phyloP scores from a whole-genome alignment of 1,284 basidiomycete species.

The Jaminaea rosea region DNA sequence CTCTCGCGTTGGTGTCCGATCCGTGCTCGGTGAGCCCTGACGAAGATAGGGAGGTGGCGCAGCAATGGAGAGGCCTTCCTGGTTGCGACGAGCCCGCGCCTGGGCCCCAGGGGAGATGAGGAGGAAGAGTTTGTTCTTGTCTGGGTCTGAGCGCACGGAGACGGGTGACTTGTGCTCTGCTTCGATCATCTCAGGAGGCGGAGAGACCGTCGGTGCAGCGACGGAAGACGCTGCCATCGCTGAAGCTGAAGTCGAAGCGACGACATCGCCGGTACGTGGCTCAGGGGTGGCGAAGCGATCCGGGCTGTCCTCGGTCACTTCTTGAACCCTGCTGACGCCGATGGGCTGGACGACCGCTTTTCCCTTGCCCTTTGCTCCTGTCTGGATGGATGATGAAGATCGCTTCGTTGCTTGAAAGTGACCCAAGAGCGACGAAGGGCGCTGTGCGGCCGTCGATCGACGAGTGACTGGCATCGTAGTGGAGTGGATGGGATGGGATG shows the following conservation, averaged over 20 bases:
- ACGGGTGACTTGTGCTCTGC: conserved; percentile 21
- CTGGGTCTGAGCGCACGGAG: conserved; percentile 25
- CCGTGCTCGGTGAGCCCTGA: conserved; percentile 9
- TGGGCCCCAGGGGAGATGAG: conserved; percentile 9
- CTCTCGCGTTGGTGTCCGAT: conserved; percentile 18
- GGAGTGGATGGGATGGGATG: too few relatives aligned
- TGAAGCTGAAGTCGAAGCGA: background rate
- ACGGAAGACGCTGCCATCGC: too few relatives aligned
- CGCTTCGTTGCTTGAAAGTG: background rate
- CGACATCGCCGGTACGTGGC: background rate
- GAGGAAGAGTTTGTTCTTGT: conserved; percentile 25
- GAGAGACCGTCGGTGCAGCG: background rate
- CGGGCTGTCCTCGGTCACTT: background rate
- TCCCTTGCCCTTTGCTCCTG: background rate
- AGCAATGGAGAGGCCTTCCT: too few relatives aligned
- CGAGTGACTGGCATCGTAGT: background rate
- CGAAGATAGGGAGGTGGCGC: conserved; percentile 7
- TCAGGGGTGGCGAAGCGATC: background rate
- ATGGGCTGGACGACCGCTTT: background rate
- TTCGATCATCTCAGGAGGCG: conserved; percentile 12
- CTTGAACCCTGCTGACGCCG: background rate
- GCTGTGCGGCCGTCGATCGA: background rate
- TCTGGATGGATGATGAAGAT: background rate
- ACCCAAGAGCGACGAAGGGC: background rate
- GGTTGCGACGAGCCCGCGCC: conserved; percentile 8